These are phyloP conservation scores for Alternaria metachromatica DNA, from an alignment of 2,329 filamentous ascomycete genomes.

Conservation along the genomic window DNA sequence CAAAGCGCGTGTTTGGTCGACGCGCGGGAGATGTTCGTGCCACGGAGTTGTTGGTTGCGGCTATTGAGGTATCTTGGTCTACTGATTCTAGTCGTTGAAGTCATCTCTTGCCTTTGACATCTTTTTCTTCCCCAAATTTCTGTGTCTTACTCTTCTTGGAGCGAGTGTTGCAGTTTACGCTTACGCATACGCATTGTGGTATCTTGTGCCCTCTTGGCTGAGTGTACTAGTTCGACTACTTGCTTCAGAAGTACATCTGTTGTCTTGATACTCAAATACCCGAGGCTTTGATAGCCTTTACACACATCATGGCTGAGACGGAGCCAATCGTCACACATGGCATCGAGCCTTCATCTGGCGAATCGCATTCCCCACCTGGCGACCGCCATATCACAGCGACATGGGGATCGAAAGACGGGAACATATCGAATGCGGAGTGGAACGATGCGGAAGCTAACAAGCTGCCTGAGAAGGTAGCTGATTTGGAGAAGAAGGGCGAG, in stretches of 20 bases:
- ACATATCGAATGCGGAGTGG: constrained; percentile 55
- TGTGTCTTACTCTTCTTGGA: background rate
- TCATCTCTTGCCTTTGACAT: background rate
- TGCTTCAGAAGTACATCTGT: background rate
- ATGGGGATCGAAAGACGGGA: constrained; percentile 37
- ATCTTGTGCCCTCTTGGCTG: constrained; percentile 6
- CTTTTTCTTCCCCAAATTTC: background rate
- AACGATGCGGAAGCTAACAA: constrained; percentile 56
- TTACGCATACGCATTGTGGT: background rate
- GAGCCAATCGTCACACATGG: constrained; percentile 41
- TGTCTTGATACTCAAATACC: background rate
- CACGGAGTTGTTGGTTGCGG: constrained; percentile 13
- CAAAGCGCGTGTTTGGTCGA: background rate
- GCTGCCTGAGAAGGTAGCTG: constrained; percentile 53
- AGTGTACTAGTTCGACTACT: background rate
- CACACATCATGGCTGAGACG: constrained; percentile 25
- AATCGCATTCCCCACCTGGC: constrained; percentile 38
- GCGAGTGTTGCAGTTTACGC: background rate
- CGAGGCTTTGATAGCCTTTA: background rate
- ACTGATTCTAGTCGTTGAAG: background rate
- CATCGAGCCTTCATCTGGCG: constrained; percentile 41
- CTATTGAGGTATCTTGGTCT: background rate
- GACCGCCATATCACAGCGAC: constrained; percentile 30
- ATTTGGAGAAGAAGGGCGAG: constrained; percentile 33
- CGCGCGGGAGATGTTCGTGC: constrained; percentile 9